phyloP scores from a whole-genome alignment of 1,139 yeast species.

The Hanseniaspora gamundiae region DNA sequence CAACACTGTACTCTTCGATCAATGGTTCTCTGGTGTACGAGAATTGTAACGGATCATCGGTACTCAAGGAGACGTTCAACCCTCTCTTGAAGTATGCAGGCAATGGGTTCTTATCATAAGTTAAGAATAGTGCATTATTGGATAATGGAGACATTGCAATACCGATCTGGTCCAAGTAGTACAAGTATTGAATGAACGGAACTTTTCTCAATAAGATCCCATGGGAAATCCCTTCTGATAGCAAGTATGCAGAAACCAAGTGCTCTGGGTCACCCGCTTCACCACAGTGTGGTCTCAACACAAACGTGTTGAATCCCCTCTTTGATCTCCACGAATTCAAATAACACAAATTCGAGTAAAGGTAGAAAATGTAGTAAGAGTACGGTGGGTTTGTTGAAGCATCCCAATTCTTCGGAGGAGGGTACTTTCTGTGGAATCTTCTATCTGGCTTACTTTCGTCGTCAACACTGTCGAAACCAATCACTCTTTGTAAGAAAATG shows the following conservation, averaged over 20 bases:
- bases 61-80: slow-evolving; percentile 78
- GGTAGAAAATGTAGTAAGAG: slow-evolving; percentile 81
- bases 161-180: slow-evolving; percentile 88
- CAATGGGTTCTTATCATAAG: slow-evolving; percentile 92
- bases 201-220: slow-evolving; percentile 87
- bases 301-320: slow-evolving; percentile 76
- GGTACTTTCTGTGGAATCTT: slow-evolving; percentile 67
- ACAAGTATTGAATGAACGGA: slow-evolving; percentile 88
- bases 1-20: slow-evolving; percentile 94
- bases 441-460: slow-evolving; percentile 92
- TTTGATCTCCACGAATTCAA: slow-evolving; percentile 70
- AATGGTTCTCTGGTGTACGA: slow-evolving; percentile 96
- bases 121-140: slow-evolving; percentile 87
- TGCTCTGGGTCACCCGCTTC: slow-evolving; percentile 99
- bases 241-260: slow-evolving; percentile 75
- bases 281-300: slow-evolving; percentile 93
- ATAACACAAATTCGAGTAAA: slow-evolving; percentile 75
- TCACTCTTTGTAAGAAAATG: slow-evolving; percentile 80
- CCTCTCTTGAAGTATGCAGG: slow-evolving; percentile 84
- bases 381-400: slow-evolving; percentile 83
- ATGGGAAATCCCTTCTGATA: slow-evolving; percentile 88
- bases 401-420: slow-evolving; percentile 76
- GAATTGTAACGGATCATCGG: slow-evolving; percentile 91
- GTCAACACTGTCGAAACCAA: slow-evolving; percentile 97
- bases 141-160: slow-evolving; percentile 98